These are phyloP conservation scores for Camellia oleifera DNA, from an alignment of 179 eudicot species.

Conservation along the genomic window DNA sequence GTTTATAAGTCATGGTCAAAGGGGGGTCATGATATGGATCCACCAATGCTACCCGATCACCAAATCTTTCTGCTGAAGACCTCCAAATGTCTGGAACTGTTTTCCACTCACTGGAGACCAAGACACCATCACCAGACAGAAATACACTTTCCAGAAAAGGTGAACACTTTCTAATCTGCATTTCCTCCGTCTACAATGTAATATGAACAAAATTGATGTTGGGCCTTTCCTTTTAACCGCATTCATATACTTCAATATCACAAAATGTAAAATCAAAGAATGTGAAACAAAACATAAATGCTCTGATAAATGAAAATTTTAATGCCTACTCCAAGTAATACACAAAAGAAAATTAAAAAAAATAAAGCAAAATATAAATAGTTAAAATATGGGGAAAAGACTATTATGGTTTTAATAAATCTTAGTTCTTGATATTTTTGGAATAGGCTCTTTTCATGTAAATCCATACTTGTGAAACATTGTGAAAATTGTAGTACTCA, in stretches of 20 bases:
- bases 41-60: constrained; percentile 75
- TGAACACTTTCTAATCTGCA: constrained; percentile 66
- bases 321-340: background rate
- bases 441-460: no score
- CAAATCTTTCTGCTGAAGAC: constrained; percentile 78
- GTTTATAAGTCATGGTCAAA: constrained; percentile 76
- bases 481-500: background rate
- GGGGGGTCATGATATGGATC: constrained; percentile 91
- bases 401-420: background rate
- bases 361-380: background rate
- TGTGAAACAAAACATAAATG: background rate
- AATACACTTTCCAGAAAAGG: constrained; percentile 71
- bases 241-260: constrained; percentile 11
- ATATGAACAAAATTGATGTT: constrained; percentile 18
- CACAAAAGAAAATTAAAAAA: background rate
- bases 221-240: constrained; percentile 23
- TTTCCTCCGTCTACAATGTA: constrained; percentile 52
- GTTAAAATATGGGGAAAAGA: background rate
- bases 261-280: constrained; percentile 18
- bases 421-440: no score
- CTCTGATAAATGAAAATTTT: background rate
- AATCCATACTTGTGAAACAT: no score
- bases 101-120: constrained; percentile 63
- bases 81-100: constrained; percentile 97
- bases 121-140: constrained; percentile 32